Evolutionary conservation across 306 rosid genomes (phyloP).

Genomic region (Datisca glomerata): DNA sequence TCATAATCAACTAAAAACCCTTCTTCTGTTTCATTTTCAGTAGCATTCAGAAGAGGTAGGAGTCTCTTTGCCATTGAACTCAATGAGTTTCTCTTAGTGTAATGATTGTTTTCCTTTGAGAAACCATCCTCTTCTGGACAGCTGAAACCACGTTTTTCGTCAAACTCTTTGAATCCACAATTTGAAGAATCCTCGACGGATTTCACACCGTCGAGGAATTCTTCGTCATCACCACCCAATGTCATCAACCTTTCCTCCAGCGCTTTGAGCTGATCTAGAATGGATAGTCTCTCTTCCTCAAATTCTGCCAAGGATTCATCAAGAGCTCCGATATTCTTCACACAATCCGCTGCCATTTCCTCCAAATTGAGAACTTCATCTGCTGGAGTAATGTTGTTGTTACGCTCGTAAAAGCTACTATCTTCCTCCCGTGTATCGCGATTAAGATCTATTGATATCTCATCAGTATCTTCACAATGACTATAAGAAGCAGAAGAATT

Average conservation of each 20-base stretch:
- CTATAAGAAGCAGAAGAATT: constrained; percentile 62
- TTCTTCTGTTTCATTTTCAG: constrained; percentile 18
- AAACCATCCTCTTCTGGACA: too few relatives aligned
- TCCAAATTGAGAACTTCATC: constrained; percentile 64
- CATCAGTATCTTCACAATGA: constrained; percentile 81
- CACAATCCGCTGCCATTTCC: constrained; percentile 22
- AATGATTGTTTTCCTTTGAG: constrained; percentile 59
- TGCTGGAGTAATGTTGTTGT: constrained; percentile 59
- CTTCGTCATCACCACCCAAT: constrained; percentile 53
- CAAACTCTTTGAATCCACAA: too few relatives aligned
- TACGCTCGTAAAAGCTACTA: constrained; percentile 30
- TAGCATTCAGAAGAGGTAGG: constrained; percentile 69
- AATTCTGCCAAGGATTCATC: constrained; percentile 39
- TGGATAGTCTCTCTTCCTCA: constrained; percentile 85
- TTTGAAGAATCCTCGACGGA: constrained; percentile 24
- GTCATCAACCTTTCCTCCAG: constrained; percentile 76
- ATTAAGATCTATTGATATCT: constrained; percentile 52
- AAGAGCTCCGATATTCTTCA: neutral
- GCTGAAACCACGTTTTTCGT: too few relatives aligned
- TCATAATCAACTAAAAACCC: neutral
- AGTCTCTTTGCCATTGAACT: constrained; percentile 45
- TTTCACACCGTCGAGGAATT: constrained; percentile 28
- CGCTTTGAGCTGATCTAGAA: constrained; percentile 67
- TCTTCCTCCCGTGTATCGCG: constrained; percentile 58
- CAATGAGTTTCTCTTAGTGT: constrained; percentile 31